Evolutionary conservation across 2,329 filamentous ascomycete species (phyloP).

Genomic region (Raffaelea deltoideospora): DNA sequence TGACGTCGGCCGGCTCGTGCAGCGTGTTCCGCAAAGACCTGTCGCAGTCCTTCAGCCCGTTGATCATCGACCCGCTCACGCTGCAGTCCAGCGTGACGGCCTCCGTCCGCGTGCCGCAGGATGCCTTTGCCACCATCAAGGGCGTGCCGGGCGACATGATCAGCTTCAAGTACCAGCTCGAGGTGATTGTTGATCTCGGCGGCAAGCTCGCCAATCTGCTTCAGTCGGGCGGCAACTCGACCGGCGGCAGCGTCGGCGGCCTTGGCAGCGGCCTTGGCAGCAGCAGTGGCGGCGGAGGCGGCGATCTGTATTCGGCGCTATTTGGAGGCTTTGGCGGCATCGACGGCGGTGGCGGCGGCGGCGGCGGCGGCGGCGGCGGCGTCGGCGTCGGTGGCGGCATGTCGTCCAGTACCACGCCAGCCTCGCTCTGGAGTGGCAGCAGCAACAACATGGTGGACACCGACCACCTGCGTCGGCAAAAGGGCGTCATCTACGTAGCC

Average conservation of each 20-base stretch:
- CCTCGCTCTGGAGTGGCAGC: slow-evolving; percentile 7
- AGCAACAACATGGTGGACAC: slow-evolving; percentile 61
- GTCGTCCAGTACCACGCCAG: slow-evolving; percentile 3
- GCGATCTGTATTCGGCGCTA: neutral
- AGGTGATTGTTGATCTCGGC: slow-evolving; percentile 83
- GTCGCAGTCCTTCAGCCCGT: slow-evolving; percentile 71
- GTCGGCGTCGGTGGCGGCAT: slow-evolving; percentile 5
- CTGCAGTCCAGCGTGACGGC: slow-evolving; percentile 69
- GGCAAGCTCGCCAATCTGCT: slow-evolving; percentile 66
- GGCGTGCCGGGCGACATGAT: slow-evolving; percentile 88
- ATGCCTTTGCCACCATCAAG: slow-evolving; percentile 81
- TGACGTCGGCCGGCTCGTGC: slow-evolving; percentile 73
- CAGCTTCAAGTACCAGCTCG: slow-evolving; percentile 84
- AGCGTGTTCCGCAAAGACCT: slow-evolving; percentile 94
- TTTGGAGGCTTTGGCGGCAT: slow-evolving; percentile 6
- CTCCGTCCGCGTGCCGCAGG: slow-evolving; percentile 73
- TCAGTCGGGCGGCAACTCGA: slow-evolving; percentile 43
- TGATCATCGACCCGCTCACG: slow-evolving; percentile 72
- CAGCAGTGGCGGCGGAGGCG: neutral
- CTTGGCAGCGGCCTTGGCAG: too few relatives aligned
- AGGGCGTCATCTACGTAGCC: slow-evolving; percentile 74
- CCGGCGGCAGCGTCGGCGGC: slow-evolving; percentile 8
- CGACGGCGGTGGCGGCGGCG: neutral
- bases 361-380: slow-evolving; percentile 19
- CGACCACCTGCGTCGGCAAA: slow-evolving; percentile 69